Conservation (phyloP, 164 flowering plant genomes). For the Magnolia kwangsiensis region DNA sequence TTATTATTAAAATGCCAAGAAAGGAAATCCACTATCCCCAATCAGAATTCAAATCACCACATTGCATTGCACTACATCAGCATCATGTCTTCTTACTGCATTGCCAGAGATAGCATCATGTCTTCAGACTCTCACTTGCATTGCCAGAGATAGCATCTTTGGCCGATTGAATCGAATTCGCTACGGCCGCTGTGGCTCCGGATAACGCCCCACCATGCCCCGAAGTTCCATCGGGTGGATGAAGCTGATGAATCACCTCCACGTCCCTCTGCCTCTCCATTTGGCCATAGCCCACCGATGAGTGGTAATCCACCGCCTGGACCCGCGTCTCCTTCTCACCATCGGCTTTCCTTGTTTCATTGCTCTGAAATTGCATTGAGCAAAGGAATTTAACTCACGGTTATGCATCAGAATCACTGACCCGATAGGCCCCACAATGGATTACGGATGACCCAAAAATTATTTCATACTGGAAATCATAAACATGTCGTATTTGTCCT, state of each 20-base stretch:
- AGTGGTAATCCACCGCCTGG: conserved; percentile 34
- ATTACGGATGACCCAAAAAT: too few relatives aligned
- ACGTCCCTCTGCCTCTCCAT: conserved; percentile 23
- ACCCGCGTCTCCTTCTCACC: conserved; percentile 26
- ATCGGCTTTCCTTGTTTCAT: too few relatives aligned
- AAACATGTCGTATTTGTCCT: too few relatives aligned
- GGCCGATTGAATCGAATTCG: conserved; percentile 24
- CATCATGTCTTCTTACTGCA: not conserved
- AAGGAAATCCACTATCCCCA: too few relatives aligned
- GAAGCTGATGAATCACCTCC: conserved; percentile 26
- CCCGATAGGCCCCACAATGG: too few relatives aligned
- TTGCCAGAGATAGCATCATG: conserved; percentile 26
- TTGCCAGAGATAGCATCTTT: conserved; percentile 30
- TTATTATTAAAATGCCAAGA: too few relatives aligned
- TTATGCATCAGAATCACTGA: too few relatives aligned
- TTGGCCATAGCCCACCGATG: conserved; percentile 24
- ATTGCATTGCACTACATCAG: too few relatives aligned
- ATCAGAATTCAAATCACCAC: too few relatives aligned
- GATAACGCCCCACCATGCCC: not conserved
- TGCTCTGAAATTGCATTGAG: too few relatives aligned
- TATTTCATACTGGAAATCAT: too few relatives aligned
- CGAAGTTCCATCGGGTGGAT: not conserved
- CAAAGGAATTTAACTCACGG: too few relatives aligned
- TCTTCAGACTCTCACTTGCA: not conserved
- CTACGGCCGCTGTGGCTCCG: conserved; percentile 19